phyloP scores from a whole-genome alignment of 306 rosid species.

The Styphnolobium japonicum region DNA sequence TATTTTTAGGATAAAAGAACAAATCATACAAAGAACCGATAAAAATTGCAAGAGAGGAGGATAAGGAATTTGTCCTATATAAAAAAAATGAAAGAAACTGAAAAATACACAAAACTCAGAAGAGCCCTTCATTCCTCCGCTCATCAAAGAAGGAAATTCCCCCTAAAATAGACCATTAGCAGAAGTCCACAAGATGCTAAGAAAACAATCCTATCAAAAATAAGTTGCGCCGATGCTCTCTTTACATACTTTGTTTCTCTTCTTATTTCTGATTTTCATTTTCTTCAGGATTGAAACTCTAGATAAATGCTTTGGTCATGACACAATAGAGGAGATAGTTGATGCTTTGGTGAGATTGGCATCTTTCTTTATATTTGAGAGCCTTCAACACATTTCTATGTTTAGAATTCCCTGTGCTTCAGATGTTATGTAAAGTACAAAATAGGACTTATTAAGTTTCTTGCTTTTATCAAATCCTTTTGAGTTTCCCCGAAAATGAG shows the following conservation, averaged over 20 bases:
- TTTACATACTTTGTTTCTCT: conserved; percentile 3
- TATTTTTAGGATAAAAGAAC: background rate
- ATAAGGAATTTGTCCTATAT: background rate
- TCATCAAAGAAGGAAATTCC: background rate
- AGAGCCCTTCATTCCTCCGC: background rate
- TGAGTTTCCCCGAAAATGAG: background rate
- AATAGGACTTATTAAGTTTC: background rate
- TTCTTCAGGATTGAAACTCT: conserved; percentile 64
- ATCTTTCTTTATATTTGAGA: conserved; percentile 13
- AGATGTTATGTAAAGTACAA: background rate
- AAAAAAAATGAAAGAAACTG: background rate
- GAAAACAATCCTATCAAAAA: background rate
- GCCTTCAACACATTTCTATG: background rate
- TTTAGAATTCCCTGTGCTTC: conserved; percentile 4
- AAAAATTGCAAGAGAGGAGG: conserved; percentile 7
- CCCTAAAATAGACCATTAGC: background rate
- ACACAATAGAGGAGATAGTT: conserved; percentile 87
- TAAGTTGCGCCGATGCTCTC: conserved; percentile 2
- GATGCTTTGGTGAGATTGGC: conserved; percentile 62
- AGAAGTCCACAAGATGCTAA: background rate
- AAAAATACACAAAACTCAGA: background rate
- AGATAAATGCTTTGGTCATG: conserved; percentile 78
- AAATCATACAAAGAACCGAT: background rate
- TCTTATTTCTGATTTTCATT: conserved; percentile 18
- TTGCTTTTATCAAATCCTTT: background rate